Percentiles rank a stretch among this genome's conserved stretches.
These are phyloP conservation scores for Cryphonectria nitschkei DNA, from an alignment of 2,329 filamentous ascomycete genomes.

Conservation along the genomic window DNA sequence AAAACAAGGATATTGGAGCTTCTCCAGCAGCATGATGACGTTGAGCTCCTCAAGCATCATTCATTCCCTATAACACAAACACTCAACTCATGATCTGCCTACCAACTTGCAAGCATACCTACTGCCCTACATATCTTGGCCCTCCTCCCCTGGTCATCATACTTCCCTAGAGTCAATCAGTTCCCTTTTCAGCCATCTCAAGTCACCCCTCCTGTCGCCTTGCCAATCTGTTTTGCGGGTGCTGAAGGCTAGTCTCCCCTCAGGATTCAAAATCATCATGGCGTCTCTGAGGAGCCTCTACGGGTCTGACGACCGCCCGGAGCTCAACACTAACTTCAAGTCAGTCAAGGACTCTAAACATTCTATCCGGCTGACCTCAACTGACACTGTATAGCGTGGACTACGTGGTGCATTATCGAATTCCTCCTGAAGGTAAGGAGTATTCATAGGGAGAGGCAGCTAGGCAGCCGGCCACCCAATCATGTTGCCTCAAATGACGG, in stretches of 20 bases:
- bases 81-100: background rate
- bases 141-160: background rate
- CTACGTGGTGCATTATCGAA: slow-evolving; percentile 82
- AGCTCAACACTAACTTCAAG: slow-evolving; percentile 45
- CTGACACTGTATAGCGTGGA: slow-evolving; percentile 63
- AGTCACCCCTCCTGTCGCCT: background rate
- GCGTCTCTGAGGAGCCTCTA: slow-evolving; percentile 40
- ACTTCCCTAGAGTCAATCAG: slow-evolving; percentile 9
- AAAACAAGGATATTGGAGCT: slow-evolving; percentile 2
- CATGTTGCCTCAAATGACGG: background rate
- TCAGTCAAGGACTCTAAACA: slow-evolving; percentile 31
- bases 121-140: background rate
- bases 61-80: background rate
- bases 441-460: background rate
- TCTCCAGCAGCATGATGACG: slow-evolving; percentile 8
- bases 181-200: slow-evolving; percentile 1
- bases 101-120: background rate
- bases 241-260: slow-evolving; percentile 16
- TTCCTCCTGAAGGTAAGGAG: slow-evolving; percentile 65
- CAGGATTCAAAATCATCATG: slow-evolving; percentile 35
- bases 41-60: slow-evolving; percentile 1
- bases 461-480: background rate
- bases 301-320: slow-evolving; percentile 35
- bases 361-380: slow-evolving; percentile 22
- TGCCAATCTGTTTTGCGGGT: slow-evolving; percentile 2